Conservation (phyloP, 2,329 filamentous ascomycete genomes). For the Bipolaris gigantea region DNA sequence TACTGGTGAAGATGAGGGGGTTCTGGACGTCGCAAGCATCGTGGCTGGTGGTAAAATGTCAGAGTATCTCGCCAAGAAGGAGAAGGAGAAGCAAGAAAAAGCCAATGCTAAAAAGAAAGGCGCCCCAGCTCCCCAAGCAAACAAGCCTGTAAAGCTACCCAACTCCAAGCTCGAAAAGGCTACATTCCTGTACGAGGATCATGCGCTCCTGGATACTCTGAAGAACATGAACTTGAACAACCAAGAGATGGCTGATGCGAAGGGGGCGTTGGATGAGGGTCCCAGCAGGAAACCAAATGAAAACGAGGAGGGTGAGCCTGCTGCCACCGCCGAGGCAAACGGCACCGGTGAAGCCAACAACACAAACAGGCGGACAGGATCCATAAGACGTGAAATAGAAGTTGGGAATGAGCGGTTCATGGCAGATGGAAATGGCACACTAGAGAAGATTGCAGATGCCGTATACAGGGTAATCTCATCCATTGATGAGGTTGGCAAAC, state of each 20-base stretch:
- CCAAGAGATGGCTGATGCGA: conserved; percentile 54
- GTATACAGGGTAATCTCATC: conserved; percentile 82
- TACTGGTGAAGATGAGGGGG: conserved; percentile 65
- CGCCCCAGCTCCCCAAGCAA: conserved; percentile 61
- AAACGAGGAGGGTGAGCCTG: conserved; percentile 33
- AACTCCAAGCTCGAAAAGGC: conserved; percentile 72
- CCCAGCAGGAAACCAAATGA: conserved; percentile 46
- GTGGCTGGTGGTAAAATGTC: conserved; percentile 79
- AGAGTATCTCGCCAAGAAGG: conserved; percentile 81
- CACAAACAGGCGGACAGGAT: conserved; percentile 25
- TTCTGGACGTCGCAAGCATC: conserved; percentile 81
- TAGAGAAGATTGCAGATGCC: conserved; percentile 81
- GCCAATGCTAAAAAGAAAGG: conserved; percentile 60
- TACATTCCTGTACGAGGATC: conserved; percentile 74
- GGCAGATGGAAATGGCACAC: conserved; percentile 65
- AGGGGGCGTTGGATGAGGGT: conserved; percentile 55
- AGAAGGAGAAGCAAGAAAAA: conserved; percentile 75
- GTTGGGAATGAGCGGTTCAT: conserved; percentile 75
- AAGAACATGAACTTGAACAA: conserved; percentile 54
- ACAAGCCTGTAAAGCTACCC: conserved; percentile 64
- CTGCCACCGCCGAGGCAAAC: conserved; percentile 33
- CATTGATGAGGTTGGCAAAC: conserved; percentile 81
- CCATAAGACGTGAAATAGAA: conserved; percentile 66
- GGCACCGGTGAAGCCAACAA: conserved; percentile 23
- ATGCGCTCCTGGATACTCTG: conserved; percentile 57